These are phyloP conservation scores for Trichoderma hamatum DNA, from an alignment of 2,329 filamentous ascomycete species.

Conservation along the genomic window DNA sequence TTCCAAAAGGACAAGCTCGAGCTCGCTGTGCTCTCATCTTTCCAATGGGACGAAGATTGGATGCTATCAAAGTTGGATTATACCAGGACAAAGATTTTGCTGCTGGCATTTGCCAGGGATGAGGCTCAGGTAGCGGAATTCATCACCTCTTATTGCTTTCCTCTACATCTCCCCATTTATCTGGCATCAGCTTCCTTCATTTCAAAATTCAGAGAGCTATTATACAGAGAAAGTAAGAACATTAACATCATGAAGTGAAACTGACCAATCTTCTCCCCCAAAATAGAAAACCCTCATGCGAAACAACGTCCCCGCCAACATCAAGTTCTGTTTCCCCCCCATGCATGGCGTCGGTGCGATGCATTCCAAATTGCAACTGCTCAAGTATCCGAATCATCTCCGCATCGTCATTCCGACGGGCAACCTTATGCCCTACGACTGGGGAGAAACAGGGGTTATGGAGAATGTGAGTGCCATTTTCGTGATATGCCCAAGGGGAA, in stretches of 20 bases:
- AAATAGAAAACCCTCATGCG: conserved; percentile 51
- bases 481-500: background rate
- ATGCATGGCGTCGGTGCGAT: conserved; percentile 77
- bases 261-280: conserved; percentile 26
- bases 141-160: conserved; percentile 25
- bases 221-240: no score
- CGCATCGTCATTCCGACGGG: conserved; percentile 85
- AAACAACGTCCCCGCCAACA: conserved; percentile 52
- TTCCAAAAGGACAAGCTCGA: conserved; percentile 72
- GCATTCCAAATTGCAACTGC: conserved; percentile 92
- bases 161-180: background rate
- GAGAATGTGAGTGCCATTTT: conserved; percentile 65
- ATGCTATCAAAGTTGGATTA: conserved; percentile 70
- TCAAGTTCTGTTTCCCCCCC: conserved; percentile 78
- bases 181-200: background rate
- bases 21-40: conserved; percentile 82
- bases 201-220: background rate
- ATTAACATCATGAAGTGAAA: no score
- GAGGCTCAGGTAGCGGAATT: conserved; percentile 54
- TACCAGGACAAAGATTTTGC: conserved; percentile 61
- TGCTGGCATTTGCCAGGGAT: conserved; percentile 59
- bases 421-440: conserved; percentile 84
- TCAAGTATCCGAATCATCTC: conserved; percentile 75
- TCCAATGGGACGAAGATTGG: conserved; percentile 84
- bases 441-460: conserved; percentile 83